Evolutionary conservation across 1,284 basidiomycete genomes (phyloP).

Genomic region (Trametes sp.): DNA sequence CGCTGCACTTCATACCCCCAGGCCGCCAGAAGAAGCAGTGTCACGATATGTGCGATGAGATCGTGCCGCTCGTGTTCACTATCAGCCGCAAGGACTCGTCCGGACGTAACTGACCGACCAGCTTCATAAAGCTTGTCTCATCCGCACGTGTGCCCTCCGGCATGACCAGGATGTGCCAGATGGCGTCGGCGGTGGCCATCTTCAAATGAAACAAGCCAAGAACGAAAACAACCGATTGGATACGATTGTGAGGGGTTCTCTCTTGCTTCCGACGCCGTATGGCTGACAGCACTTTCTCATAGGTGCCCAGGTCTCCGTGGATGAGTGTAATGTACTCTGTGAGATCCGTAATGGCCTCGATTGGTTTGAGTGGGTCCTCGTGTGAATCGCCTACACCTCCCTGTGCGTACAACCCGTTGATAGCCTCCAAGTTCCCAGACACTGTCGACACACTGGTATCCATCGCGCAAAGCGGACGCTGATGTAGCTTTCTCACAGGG

Average conservation of each 20-base stretch:
- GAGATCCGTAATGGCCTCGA: background rate
- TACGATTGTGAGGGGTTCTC: conserved; percentile 19
- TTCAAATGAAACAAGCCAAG: conserved; percentile 48
- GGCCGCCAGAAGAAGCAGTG: conserved; percentile 34
- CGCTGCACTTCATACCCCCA: conserved; percentile 28
- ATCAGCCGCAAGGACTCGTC: conserved; percentile 41
- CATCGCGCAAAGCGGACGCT: conserved; percentile 38
- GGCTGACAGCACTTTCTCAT: conserved; percentile 24
- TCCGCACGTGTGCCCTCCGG: conserved; percentile 29
- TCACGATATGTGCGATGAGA: conserved; percentile 40
- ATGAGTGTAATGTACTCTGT: conserved; percentile 15
- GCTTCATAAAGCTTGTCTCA: conserved; percentile 18
- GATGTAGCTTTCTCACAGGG: conserved; percentile 36
- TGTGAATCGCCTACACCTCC: conserved; percentile 37
- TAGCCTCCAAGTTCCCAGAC: conserved; percentile 34
- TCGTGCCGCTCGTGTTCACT: conserved; percentile 46
- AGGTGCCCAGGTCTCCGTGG: conserved; percentile 27
- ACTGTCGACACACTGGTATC: conserved; percentile 40
- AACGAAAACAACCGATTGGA: conserved; percentile 43
- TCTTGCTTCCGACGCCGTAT: conserved; percentile 32
- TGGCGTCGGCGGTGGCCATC: conserved; percentile 48
- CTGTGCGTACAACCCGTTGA: conserved; percentile 38
- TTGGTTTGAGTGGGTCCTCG: background rate
- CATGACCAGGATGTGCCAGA: conserved; percentile 43
- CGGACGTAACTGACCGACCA: conserved; percentile 34